Conservation (phyloP, 2,329 filamentous ascomycete species). For the Colletotrichum phormii region DNA sequence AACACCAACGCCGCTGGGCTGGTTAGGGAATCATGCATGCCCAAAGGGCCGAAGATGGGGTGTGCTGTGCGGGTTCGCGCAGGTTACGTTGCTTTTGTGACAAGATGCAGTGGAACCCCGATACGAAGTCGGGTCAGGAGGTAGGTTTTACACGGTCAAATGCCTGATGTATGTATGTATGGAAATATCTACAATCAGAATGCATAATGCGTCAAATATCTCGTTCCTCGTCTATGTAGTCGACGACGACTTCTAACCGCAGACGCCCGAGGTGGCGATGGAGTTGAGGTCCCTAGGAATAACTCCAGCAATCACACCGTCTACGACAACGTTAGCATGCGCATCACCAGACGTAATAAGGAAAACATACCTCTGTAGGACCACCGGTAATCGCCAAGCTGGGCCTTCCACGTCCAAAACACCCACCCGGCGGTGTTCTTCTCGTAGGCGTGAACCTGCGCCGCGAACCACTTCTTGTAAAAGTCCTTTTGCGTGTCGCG, state of each 20-base stretch:
- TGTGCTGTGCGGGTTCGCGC: neutral
- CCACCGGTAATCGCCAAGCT: constrained; percentile 46
- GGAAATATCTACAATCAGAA: neutral
- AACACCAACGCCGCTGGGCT: neutral
- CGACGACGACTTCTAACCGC: neutral
- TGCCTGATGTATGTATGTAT: neutral
- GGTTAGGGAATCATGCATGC: neutral
- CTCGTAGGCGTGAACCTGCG: constrained; percentile 67
- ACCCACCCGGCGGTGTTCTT: constrained; percentile 62
- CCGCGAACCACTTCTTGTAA: constrained; percentile 68
- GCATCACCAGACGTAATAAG: neutral
- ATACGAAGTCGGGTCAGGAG: neutral
- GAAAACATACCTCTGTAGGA: constrained; percentile 39
- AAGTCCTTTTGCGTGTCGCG: constrained; percentile 56
- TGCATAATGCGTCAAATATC: neutral
- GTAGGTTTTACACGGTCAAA: neutral
- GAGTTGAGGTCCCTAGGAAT: constrained; percentile 31
- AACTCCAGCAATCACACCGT: constrained; percentile 31
- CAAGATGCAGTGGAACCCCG: neutral
- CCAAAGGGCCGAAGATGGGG: neutral
- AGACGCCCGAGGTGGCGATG: constrained; percentile 27
- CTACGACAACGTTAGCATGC: constrained; percentile 6
- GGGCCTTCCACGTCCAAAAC: constrained; percentile 71
- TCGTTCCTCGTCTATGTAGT: neutral
- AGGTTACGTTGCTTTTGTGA: neutral